phyloP scores from a whole-genome alignment of 164 flowering plant genomes.

The Umbellularia californica region DNA sequence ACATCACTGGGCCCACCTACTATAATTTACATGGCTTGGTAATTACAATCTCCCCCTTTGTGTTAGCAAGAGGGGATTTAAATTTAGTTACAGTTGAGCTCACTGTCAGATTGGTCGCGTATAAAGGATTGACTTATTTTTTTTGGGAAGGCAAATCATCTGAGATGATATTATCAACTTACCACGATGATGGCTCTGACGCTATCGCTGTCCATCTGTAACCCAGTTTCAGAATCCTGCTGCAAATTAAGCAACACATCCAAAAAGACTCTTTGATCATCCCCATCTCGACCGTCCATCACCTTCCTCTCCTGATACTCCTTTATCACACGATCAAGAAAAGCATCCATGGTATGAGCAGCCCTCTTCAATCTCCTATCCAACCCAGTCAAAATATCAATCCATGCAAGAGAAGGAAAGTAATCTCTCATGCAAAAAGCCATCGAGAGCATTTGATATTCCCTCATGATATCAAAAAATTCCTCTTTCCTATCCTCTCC shows the following conservation, averaged over 20 bases:
- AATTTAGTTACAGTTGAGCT: too few relatives aligned
- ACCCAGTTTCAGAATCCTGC: not conserved
- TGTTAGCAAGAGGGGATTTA: not conserved
- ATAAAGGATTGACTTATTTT: too few relatives aligned
- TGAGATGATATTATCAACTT: not conserved
- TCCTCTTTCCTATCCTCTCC: not conserved
- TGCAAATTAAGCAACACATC: conserved; percentile 8
- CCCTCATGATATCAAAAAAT: not conserved
- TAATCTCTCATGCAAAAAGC: conserved; percentile 17
- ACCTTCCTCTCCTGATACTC: not conserved
- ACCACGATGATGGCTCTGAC: conserved; percentile 5
- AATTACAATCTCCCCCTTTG: not conserved
- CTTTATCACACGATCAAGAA: conserved; percentile 8
- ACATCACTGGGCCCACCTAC: too few relatives aligned
- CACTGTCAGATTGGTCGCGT: too few relatives aligned
- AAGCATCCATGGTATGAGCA: conserved; percentile 2
- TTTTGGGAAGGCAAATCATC: not conserved
- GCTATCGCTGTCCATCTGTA: not conserved
- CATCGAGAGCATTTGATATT: conserved; percentile 7
- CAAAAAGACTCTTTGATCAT: not conserved
- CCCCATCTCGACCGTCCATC: not conserved
- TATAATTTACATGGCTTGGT: too few relatives aligned
- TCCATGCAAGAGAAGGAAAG: conserved; percentile 22
- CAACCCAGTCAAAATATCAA: conserved; percentile 20
- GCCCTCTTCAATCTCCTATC: conserved; percentile 9